Evolutionary conservation across 495 filamentous ascomycete genomes (phyloP), one percentile per base, ranked within the genome.

Genomic region (Daldinia loculata): DNA sequence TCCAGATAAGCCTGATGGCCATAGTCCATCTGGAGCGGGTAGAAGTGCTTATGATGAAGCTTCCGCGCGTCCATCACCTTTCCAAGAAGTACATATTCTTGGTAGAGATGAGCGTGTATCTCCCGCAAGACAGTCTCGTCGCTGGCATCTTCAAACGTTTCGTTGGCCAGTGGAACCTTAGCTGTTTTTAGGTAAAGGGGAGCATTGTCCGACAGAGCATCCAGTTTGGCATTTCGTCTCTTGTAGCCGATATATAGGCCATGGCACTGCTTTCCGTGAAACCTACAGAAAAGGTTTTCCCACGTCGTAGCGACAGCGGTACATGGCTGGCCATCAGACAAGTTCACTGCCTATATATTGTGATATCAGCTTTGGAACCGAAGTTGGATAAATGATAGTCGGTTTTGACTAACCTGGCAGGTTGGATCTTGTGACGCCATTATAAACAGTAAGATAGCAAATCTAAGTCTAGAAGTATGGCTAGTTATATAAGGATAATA

Each of bases 21-120:
- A 56, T 80, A 84, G 67, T 84, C 81, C 70, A 78, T 56, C 58
- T 80, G 79, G n/a, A 82, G 63, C 4, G 80, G 76, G 70, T 81
- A 87, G 65, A 87, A 87, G 58, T 84, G 84, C 57, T 76, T 82
- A 70, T 86, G 85, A 68, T 88, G 85, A 50, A 85, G 74, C 67
- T 84, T 85, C 17, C 84, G 79, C 3, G 84, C 85, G 24, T 78
- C 72, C 57, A 87, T 84, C 14, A 86, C 86, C 61, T 83, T 79
- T 19, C 82, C 80, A 2, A 86, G 72, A 3, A 88, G 72, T 38
- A 80, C 80, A 66, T 83, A 80, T 43, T 80, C 79, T 58, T 75
- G 56, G 43, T 80, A 81, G 0, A 86, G 73, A 63, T 84, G 79
- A 6, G 65, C 61, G 67, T 86, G 80, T 34, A 87, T 65, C 51